These are phyloP conservation scores for Fusarium verticillioides DNA, from an alignment of 2,329 filamentous ascomycete species.

Conservation along the genomic window DNA sequence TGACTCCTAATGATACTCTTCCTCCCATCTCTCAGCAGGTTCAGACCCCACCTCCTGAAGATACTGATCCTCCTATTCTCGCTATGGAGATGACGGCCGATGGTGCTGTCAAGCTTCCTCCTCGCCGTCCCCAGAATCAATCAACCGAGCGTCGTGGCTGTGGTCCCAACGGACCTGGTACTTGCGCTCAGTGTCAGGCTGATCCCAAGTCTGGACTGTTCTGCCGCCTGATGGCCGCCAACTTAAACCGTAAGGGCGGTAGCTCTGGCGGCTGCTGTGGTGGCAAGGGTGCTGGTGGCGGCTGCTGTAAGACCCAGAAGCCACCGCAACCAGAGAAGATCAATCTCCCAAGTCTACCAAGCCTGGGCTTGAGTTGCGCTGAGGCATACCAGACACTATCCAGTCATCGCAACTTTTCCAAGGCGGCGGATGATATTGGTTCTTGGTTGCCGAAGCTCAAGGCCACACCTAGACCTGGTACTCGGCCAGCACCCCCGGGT, in stretches of 20 bases:
- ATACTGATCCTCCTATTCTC: conserved; percentile 65
- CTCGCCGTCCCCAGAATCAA: conserved; percentile 51
- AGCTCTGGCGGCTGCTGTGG: conserved; percentile 69
- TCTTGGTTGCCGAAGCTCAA: conserved; percentile 80
- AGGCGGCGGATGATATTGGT: conserved; percentile 78
- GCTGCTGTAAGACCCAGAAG: conserved; percentile 68
- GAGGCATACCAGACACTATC: conserved; percentile 83
- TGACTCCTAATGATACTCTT: conserved; percentile 54
- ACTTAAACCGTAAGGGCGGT: conserved; percentile 58
- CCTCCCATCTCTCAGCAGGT: conserved; percentile 59
- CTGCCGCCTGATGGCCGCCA: conserved; percentile 82
- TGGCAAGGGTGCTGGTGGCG: conserved; percentile 66
- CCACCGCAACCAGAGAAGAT: conserved; percentile 49
- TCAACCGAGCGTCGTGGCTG: conserved; percentile 55
- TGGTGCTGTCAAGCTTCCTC: conserved; percentile 69
- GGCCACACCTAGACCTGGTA: conserved; percentile 59
- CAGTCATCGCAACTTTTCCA: conserved; percentile 79
- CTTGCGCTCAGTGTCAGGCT: conserved; percentile 79
- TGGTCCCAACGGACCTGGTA: conserved; percentile 77
- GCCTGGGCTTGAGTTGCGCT: conserved; percentile 75
- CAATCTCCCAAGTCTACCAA: conserved; percentile 52
- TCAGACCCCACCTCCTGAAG: conserved; percentile 68
- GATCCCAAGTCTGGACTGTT: conserved; percentile 86
- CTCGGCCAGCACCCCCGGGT: conserved; percentile 47
- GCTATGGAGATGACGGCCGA: conserved; percentile 70